Evolutionary conservation across 169 alveolate genomes (phyloP), one percentile per base, ranked within the genome.

Genomic region (Besnoitia besnoiti): DNA sequence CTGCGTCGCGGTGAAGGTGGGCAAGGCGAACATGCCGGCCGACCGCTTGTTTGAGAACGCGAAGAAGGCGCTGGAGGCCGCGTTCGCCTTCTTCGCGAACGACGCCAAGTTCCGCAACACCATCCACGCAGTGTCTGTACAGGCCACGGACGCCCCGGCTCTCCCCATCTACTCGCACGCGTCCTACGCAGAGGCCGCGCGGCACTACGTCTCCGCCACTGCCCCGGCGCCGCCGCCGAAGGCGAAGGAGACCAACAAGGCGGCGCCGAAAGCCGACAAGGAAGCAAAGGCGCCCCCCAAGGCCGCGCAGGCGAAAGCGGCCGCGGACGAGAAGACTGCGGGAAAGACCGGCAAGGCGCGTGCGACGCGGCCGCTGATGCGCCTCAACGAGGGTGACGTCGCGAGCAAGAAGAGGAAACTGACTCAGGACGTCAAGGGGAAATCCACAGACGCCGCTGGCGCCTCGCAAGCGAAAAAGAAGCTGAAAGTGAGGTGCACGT

Each of bases 121-220:
- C 33, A 92, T 95, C 24, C 93, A 85, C 4, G 75, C 95, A 40
- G 84, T 95, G 77, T 67, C 89, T 87, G 91, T 95, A 27, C 96
- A 95, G 46, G 93, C 96, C 44, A 95, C 96, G 44, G 80, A 95
- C 51, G 89, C 95, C 7, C 88, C 94, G 46, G 94, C 96, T 2
- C 67, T 95, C 35, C 96, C 96, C 47, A 82, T 95, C 59, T 95
- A 92, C 67, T 14, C 79, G 4, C 89, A 90, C 47, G 73, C 93
- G 50, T 46, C 84, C 27, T 90, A 90, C 79, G 55, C 89, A 39
- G 50, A 75, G 27, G 93, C 93, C 0, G 92, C 92, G 0, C 75
- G 62, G 76, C 61, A 73, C 87, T 89, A 89, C 76, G 40, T 51
- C 14, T 39, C 59, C 3, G 46, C 61, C 33, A n/a, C 33, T 10